Percentiles rank a stretch among this genome's conserved stretches.
Evolutionary conservation across 768 basidiomycete species (phyloP).

Genomic region (Cyclocybe aegerita): DNA sequence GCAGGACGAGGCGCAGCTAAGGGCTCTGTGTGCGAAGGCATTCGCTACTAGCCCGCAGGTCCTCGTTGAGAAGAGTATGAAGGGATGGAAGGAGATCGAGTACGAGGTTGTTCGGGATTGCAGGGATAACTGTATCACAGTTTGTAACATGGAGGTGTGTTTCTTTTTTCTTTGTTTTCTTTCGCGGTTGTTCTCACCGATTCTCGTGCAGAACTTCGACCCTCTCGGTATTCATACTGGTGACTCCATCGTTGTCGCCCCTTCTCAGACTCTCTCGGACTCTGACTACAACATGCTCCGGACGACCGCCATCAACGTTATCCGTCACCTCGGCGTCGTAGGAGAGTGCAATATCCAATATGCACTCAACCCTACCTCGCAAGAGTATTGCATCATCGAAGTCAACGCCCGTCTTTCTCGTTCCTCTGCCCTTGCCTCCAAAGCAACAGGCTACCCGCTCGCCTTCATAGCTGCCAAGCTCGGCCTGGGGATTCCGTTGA

Average conservation of each 20-base stretch:
- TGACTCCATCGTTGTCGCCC: slow-evolving; percentile 97
- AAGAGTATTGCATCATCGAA: slow-evolving; percentile 99
- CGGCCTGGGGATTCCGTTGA: slow-evolving; percentile 94
- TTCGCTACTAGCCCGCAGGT: slow-evolving; percentile 98
- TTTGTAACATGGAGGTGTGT: slow-evolving; percentile 99
- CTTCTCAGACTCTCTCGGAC: slow-evolving; percentile 98
- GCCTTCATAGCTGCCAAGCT: slow-evolving; percentile 99
- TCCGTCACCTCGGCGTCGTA: slow-evolving; percentile 96
- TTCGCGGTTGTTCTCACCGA: background rate
- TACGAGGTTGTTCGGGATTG: slow-evolving; percentile 99
- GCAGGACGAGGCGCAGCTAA: slow-evolving; percentile 87
- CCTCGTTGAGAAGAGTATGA: slow-evolving; percentile 99
- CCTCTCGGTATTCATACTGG: slow-evolving; percentile 98
- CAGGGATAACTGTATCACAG: slow-evolving; percentile 97
- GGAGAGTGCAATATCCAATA: slow-evolving; percentile 99
- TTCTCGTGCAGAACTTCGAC: slow-evolving; percentile 83
- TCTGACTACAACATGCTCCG: slow-evolving; percentile 99
- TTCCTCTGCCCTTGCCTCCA: slow-evolving; percentile 96
- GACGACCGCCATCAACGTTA: slow-evolving; percentile 96
- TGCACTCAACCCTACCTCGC: slow-evolving; percentile 91
- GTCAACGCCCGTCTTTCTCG: slow-evolving; percentile 97
- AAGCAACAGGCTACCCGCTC: slow-evolving; percentile 96
- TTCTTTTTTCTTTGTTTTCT: background rate
- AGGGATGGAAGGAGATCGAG: slow-evolving; percentile 99
- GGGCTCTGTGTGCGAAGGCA: slow-evolving; percentile 87